Base-by-base conservation (phyloP, 2,329 filamentous ascomycete species). In the Fonsecaea pedrosoi region DNA sequence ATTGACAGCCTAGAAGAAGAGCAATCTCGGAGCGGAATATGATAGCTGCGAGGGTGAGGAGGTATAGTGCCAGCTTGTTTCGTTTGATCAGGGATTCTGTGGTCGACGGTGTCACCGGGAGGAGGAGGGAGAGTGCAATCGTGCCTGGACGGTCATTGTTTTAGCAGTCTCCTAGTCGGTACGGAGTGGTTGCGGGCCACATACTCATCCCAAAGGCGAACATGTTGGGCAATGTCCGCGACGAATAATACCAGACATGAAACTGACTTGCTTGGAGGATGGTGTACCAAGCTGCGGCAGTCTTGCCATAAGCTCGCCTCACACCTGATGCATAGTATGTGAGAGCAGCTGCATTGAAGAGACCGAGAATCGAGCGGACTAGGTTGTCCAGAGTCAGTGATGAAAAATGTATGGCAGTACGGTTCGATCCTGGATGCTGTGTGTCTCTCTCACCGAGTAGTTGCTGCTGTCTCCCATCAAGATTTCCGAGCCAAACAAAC, bases 211-310 rank as follows among this genome's bases (percentile, higher is more conserved):
- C 87, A 81, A 98, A 95, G 21, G 95, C 94, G 79, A 97, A 96
- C 90, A 96, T 97, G 77, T 99, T 99, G 1, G 95, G 95, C 71
- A 99, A 81, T 2, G 93, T 95, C 68, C 95, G 86, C 15, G 93
- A 95, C 13, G 94, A 90, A 81, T 99, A 99, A 79, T 92, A 99
- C 69, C 95, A 85, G 68, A 96, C 81, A 79, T 99, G 95, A 75
- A 99, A 99, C 78, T 98, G 94, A 77, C 88, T 90, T 1, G 87
- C 86, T 75, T 93, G 90, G 62, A 98, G 83, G 45, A 92, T 69
- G 3, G 90, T 80, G 81, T 91, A 99, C 93, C 94, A 98, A 63
- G 88, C 83, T 4, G 87, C 90, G 3, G 89, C 86, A 4, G 83
- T 82, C 34, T 78, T 80, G 13, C 95, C 94, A 78, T 90, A 94